A percentile compares a stretch with the other conserved stretches of the same genome.
These are phyloP conservation scores for Petunia hybrid DNA, from an alignment of 305 asterid species.

Conservation along the genomic window DNA sequence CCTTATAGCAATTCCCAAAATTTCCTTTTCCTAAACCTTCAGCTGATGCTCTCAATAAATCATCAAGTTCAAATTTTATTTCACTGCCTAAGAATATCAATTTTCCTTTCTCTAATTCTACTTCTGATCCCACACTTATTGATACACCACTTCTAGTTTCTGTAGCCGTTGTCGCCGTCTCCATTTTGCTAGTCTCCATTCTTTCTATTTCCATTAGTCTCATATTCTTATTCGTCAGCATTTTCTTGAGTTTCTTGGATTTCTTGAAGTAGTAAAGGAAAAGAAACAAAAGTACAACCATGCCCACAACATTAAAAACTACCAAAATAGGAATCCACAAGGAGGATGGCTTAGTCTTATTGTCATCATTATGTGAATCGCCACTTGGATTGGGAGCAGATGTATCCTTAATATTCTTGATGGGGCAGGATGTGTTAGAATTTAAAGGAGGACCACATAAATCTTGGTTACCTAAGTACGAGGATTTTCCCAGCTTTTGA, in stretches of 20 bases:
- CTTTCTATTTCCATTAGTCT: conserved; percentile 27
- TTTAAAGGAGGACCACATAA: conserved; percentile 60
- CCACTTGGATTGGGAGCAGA: not conserved
- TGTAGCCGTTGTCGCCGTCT: conserved; percentile 35
- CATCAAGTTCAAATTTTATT: conserved; percentile 63
- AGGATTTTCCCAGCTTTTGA: conserved; percentile 39
- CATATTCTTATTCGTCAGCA: conserved; percentile 36
- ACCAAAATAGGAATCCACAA: conserved; percentile 43
- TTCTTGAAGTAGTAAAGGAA: conserved; percentile 61
- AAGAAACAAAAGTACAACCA: conserved; percentile 56
- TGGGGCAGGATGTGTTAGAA: conserved; percentile 36
- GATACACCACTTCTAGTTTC: conserved; percentile 32
- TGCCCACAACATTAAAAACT: conserved; percentile 42
- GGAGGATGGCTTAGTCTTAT: conserved; percentile 35
- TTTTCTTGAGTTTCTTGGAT: conserved; percentile 55
- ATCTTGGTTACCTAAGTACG: conserved; percentile 49
- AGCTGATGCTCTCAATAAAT: conserved; percentile 77
- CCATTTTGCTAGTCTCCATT: conserved; percentile 43
- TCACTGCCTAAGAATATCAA: conserved; percentile 53
- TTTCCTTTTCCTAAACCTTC: conserved; percentile 81
- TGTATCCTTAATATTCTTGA: not conserved
- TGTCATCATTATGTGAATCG: conserved; percentile 27
- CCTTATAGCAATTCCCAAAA: conserved; percentile 81
- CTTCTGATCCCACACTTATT: conserved; percentile 36
- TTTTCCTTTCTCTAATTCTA: conserved; percentile 49